Conservation (phyloP, 2,329 filamentous ascomycete species). For the Graphiopsis chlorocephala region DNA sequence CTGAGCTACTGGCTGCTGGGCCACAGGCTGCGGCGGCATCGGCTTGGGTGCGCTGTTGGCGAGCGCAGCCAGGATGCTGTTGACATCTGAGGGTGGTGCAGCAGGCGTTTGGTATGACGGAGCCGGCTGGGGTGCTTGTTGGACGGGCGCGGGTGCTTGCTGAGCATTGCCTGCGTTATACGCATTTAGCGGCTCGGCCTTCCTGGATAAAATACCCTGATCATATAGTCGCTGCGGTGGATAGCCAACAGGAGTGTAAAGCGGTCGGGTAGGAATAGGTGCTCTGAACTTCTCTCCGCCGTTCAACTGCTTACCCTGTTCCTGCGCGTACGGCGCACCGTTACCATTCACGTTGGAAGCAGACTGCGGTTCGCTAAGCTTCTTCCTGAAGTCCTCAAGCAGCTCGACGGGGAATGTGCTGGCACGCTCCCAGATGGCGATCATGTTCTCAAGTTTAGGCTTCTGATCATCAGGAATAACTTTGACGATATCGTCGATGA, state of each 20-base stretch:
- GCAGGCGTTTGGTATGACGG: constrained; percentile 19
- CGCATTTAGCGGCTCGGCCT: constrained; percentile 13
- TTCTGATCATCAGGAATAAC: constrained; percentile 91
- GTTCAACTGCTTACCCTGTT: constrained; percentile 18
- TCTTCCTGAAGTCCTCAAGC: constrained; percentile 80
- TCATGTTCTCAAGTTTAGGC: constrained; percentile 92
- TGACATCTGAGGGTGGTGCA: constrained; percentile 31
- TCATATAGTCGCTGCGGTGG: constrained; percentile 32
- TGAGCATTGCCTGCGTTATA: constrained; percentile 10
- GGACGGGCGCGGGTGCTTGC: constrained; percentile 18
- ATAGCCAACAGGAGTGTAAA: constrained; percentile 30
- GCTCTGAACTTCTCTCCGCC: constrained; percentile 31
- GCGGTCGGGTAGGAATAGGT: constrained; percentile 29
- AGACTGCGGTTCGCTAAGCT: constrained; percentile 24
- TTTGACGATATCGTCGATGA: constrained; percentile 94
- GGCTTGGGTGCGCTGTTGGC: constrained; percentile 28
- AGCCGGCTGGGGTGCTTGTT: constrained; percentile 18
- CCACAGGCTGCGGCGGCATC: constrained; percentile 23
- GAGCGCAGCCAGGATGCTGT: constrained; percentile 36
- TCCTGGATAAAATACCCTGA: constrained; percentile 28
- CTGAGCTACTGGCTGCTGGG: constrained; percentile 20
- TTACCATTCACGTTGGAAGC: constrained; percentile 19
- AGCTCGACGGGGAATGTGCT: constrained; percentile 81
- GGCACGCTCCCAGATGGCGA: constrained; percentile 97
- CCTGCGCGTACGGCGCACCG: constrained; percentile 15